Evolutionary conservation across 139 green algal species (phyloP), one percentile per base, ranked within the genome.

Genomic region (Mychonastes homosphaera): DNA sequence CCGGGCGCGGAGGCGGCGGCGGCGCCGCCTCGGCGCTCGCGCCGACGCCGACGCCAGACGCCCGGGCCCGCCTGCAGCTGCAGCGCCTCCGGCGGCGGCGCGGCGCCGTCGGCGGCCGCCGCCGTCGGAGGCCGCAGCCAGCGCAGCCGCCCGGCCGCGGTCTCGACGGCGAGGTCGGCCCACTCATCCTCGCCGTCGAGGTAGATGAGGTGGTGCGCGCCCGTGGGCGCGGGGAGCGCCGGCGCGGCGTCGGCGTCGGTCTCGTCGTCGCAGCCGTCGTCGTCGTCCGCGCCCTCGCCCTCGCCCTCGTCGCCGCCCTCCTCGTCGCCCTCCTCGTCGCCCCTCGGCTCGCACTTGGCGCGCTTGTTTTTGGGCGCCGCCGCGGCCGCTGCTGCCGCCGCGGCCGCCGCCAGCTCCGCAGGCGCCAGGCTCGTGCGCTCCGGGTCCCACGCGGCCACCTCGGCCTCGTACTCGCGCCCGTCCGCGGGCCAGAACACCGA

Each of bases 171-270:
- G 45, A 87, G 49, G 13, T 75, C 52, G 38, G 84, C 15, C 80
- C 78, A 84, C 67, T 89, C 84, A 46, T 85, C 66, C 58, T 91
- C 83, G 24, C 77, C 79, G 65, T 88, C 76, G 15, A 71, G 40
- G 56, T 81, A 86, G 53, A 84, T 58, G 28, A 86, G 18, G 35
- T 75, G 66, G 61, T 77, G 69, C 56, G 48, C 28, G 12, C 53
- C 27, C 6, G 32, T 21, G 12, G 7, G 5, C 4, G 36, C 47
- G 43, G 15, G 16, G 9, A 50, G 3, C 8, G 28, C 4, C 12
- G n/a, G 56, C 12, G 36, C 40, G 19, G 38, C 12, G 32, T 13
- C 28, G 30, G 13, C 18, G 10, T 13, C 19, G 41, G 19, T 7
- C 19, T 18, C 41, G 24, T 5, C 41, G 10, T 48, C 9, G 6